Base-by-base conservation (phyloP, 2,329 filamentous ascomycete species). In the Rutstroemia sp. region DNA sequence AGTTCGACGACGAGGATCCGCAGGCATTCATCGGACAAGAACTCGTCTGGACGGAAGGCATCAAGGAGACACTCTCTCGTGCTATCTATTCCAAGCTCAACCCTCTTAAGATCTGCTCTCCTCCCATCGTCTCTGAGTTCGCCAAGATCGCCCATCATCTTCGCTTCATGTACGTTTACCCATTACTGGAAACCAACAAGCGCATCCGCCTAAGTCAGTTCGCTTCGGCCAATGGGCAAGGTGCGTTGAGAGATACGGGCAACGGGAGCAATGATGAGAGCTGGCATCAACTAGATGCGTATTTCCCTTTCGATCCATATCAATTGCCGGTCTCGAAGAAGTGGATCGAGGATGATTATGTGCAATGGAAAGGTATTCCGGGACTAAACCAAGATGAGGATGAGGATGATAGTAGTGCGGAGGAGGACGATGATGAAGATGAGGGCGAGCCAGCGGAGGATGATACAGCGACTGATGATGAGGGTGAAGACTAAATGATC, bases 261-360 rank as follows among this genome's bases (percentile, higher is more conserved):
- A 58, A 75, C 70, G 57, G 73, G 51, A 70, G 73, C 14, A 80
- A 84, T 54, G 87, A 88, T 57, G 89, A 96, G 63, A 84, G 86
- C 60, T 87, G 84, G 66, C 86, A 92, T 66, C 87, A 96, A 71
- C 79, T 99, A 1, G 92, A 97, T 64, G 88, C 91, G 0, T 96
- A 95, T 70, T 99, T 97, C 67, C 94, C 94, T 0, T 99, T 99
- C 67, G 94, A 99, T 69, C 95, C 95, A 2, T 99, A 97, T 71
- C 87, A 92, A 66, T 76, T 99, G 50, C 92, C 92, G 0, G 77
- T 84, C 63, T 96, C 92, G 70, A 90, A 88, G 71, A 80, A 84
- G 58, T 97, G 94, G 95, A 74, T 99, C 12, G 87, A 91, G 60
- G 79, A 82, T 19, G 87, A 95, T 68, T 96, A 96, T 67, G 79